Base-by-base conservation (phyloP, 2,329 filamentous ascomycete species). In the Cladobotryum mycophilum region DNA sequence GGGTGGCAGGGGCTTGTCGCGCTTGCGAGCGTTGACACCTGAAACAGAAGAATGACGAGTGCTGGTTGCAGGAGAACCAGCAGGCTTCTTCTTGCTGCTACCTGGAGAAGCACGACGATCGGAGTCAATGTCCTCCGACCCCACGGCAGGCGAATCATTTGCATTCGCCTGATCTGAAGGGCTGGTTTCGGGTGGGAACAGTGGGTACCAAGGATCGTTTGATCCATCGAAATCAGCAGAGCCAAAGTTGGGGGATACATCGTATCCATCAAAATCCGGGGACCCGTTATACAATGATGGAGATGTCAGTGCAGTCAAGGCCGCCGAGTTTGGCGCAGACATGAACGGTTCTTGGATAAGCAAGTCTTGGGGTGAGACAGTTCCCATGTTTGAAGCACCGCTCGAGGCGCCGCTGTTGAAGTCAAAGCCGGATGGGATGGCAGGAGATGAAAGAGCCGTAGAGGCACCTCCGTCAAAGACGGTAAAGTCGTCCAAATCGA, bases 351-450 rank as follows among this genome's bases (percentile, higher is more conserved):
- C 82, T 58, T 82, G 80, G 60, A 91, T 75, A 58, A 86, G 72
- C 57, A 95, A 76, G 62, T 96, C 89, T 68, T 88, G 85, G 17
- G 90, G 90, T 55, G 90, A 96, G 55, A 96, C 80, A 40, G 90
- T 96, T 60, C 78, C 80, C 64, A 82, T 64, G 64, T 81, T 78
- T 63, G 72, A 75, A 30, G 70, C 69, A 47, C 76, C 74, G 66
- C 74, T 76, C 41, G 75, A 71, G 37, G 70, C 69, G 58, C 70
- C 74, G 53, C 67, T 66, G 52, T 61, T 69, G 58, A 77, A 65
- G 60, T 82, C 80, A 67, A 80, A 80, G 45, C 72, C 70, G 34
- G 68, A 69, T 43, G 72, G 66, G 44, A 78, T 64, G 50, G 72
- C 75, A 30, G 79, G 78, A 51, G 79, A 81, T 48, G 77, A 77